Evolutionary conservation across 1,284 basidiomycete genomes (phyloP), one percentile per base, ranked within the genome.

Genomic region (Cutaneotrichosporon cyanovorans): DNA sequence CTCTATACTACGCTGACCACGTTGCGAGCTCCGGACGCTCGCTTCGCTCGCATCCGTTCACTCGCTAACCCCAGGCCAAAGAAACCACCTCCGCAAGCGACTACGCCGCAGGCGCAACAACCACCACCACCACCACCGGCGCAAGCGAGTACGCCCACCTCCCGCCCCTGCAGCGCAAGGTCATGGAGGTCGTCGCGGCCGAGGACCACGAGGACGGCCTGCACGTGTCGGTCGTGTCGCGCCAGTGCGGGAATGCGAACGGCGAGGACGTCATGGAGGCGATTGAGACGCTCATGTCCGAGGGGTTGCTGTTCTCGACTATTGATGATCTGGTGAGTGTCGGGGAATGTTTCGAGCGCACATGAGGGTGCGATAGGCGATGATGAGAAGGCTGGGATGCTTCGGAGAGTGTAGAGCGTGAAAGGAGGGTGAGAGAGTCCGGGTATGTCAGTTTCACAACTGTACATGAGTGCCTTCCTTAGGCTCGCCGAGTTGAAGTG

Each of bases 271-370:
- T 78, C 48, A 74, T 74, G 78, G 37, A 45, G 28, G 83, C 82
- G 20, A 70, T 89, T 47, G 83, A 87, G 50, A 67, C 69, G 42
- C 73, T 91, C 42, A 79, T 84, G 71, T 77, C 80, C 31, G 78
- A 83, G 2, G 85, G 84, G 0, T 66, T 77, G 51, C 72, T 88
- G 45, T 87, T 77, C 60, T 80, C 78, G 38, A 83, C 83, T 1
- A 75, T 79, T 39, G 82, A 85, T 61, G 81, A 85, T 69, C 46
- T 68, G 53, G 70, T 72, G 41, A 51, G 68, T 63, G 4, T n/a
- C 11, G 2, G 25, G 12, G 25, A 7, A 28, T 28, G 25, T 28
- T 7, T n/a, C n/a, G n/a, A n/a, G n/a, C n/a, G n/a, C n/a, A n/a
- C n/a, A n/a, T n/a, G 23, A 22, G 28, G 10, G 18, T 10, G 18